These are phyloP conservation scores for Agapanthus africanus DNA, from an alignment of 106 monocot species.

Conservation along the genomic window DNA sequence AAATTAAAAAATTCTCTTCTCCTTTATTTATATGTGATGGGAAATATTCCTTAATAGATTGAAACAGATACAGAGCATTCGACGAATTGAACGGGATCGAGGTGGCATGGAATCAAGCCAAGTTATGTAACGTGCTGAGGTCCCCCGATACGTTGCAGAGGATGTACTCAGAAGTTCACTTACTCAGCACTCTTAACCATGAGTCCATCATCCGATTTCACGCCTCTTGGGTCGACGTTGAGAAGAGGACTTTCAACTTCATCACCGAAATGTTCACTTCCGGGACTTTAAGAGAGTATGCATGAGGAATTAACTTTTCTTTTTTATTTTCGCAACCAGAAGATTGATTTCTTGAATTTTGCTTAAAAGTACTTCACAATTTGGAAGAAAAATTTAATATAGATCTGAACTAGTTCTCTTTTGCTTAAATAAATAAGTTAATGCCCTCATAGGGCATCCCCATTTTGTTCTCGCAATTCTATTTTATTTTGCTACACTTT, in stretches of 20 bases:
- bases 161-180: conserved; percentile 88
- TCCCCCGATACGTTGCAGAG: conserved; percentile 68
- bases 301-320: not conserved
- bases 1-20: not conserved
- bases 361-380: too few relatives aligned
- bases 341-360: too few relatives aligned
- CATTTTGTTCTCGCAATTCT: too few relatives aligned
- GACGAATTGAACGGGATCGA: conserved; percentile 76
- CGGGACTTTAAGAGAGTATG: conserved; percentile 84
- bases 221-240: conserved; percentile 64
- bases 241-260: conserved; percentile 81
- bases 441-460: too few relatives aligned
- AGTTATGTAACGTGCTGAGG: conserved; percentile 55
- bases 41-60: conserved; percentile 20
- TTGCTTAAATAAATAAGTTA: too few relatives aligned
- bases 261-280: conserved; percentile 99
- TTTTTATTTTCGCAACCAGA: not conserved
- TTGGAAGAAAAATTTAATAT: too few relatives aligned
- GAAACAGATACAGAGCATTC: conserved; percentile 74
- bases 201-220: conserved; percentile 79
- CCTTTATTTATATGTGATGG: not conserved
- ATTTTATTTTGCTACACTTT: too few relatives aligned
- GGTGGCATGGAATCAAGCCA: conserved; percentile 96
- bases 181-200: conserved; percentile 74
- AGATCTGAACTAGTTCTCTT: too few relatives aligned